These are phyloP conservation scores for Phytopythium kandeliae DNA, from an alignment of 352 stramenopile genomes.

Conservation along the genomic window DNA sequence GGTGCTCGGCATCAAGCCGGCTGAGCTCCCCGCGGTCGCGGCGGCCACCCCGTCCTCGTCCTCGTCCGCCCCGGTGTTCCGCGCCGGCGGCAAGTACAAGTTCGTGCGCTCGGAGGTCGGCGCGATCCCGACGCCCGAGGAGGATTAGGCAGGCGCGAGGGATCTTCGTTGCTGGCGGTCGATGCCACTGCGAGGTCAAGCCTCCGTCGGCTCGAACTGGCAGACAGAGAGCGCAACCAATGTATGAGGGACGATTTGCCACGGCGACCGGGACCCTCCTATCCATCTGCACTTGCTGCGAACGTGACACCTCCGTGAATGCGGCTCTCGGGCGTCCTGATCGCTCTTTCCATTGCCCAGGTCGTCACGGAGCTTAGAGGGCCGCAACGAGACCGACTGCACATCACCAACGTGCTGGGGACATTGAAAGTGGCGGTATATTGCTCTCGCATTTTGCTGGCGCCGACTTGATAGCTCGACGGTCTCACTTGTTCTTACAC, in stretches of 20 bases:
- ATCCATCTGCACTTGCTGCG: no score
- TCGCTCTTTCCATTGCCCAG: no score
- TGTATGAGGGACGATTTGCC: conserved; percentile 15
- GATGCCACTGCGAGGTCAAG: background rate
- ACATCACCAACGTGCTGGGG: no score
- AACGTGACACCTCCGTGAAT: background rate
- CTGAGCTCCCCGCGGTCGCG: conserved; percentile 17
- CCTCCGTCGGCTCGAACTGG: background rate
- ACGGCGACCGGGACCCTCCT: background rate
- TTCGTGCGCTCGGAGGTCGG: conserved; percentile 68
- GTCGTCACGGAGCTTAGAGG: no score
- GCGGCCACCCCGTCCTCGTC: conserved; percentile 10
- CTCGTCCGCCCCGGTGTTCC: conserved; percentile 29
- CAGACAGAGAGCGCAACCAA: conserved; percentile 7
- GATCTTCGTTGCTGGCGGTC: background rate
- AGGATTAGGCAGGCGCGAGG: conserved; percentile 39
- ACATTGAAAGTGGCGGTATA: background rate
- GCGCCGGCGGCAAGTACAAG: conserved; percentile 70
- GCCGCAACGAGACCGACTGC: no score
- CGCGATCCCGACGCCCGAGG: conserved; percentile 63
- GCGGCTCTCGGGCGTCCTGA: no score
- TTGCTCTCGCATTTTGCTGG: background rate
- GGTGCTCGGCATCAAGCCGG: conserved; percentile 48
- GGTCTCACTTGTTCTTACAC: conserved; percentile 1
- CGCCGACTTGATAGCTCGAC: background rate